Percentiles rank a stretch among this genome's conserved stretches.
Conservation (phyloP, 192 early-diverging fungal species). For the Gaertneriomyces semiglobifer region DNA sequence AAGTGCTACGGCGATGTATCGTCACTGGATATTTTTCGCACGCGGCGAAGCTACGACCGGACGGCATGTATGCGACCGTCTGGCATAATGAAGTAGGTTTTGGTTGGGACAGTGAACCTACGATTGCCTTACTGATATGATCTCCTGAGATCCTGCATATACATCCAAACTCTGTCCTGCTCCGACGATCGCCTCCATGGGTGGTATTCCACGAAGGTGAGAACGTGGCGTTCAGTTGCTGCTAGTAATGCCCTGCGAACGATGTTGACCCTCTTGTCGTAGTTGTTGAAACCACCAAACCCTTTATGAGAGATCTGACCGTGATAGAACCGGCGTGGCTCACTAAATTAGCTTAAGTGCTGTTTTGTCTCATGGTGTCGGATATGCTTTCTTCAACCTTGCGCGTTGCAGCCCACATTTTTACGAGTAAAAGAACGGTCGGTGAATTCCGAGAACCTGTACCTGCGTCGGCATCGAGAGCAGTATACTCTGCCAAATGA, state of each 20-base stretch:
- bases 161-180: constrained; percentile 47
- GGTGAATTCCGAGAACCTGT: too few relatives aligned
- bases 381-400: too few relatives aligned
- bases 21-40: constrained; percentile 71
- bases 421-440: too few relatives aligned
- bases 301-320: constrained; percentile 43
- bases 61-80: constrained; percentile 69
- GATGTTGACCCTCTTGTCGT: too few relatives aligned
- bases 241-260: too few relatives aligned
- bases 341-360: constrained; percentile 42
- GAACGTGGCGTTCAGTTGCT: too few relatives aligned
- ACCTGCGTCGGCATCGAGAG: too few relatives aligned
- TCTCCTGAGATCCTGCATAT: constrained; percentile 37
- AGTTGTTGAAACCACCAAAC: constrained; percentile 49
- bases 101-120: too few relatives aligned
- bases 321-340: constrained; percentile 53
- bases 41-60: constrained; percentile 61
- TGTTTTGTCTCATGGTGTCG: too few relatives aligned
- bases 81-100: constrained; percentile 54
- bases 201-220: constrained; percentile 52
- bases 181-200: constrained; percentile 46
- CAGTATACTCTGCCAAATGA: too few relatives aligned
- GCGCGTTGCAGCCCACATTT: constrained; percentile 29
- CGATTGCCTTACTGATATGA: too few relatives aligned
- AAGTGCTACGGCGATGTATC: constrained; percentile 65